A percentile compares a stretch with the other conserved stretches of the same genome.
phyloP scores from a whole-genome alignment of 1,139 yeast species.

The Candida buenavistaensis region DNA sequence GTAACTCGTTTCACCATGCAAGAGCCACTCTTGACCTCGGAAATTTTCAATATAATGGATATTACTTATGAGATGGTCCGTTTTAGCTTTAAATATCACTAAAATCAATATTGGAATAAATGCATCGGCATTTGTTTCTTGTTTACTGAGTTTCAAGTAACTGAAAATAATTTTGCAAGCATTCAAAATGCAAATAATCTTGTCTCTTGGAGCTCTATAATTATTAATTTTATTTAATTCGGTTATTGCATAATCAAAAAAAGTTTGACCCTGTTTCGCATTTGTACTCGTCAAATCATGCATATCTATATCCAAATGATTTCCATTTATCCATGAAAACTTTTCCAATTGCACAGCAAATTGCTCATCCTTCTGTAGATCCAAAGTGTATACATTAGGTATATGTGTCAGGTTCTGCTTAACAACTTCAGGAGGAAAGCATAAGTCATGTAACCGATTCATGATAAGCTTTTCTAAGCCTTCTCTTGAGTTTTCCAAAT shows the following conservation, averaged over 20 bases:
- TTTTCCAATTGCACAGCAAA: slow-evolving; percentile 60
- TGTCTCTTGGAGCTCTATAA: slow-evolving; percentile 92
- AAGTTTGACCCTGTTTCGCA: slow-evolving; percentile 42
- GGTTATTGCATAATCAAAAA: slow-evolving; percentile 66
- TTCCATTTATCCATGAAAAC: slow-evolving; percentile 73
- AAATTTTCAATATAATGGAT: slow-evolving; percentile 82
- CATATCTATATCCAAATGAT: slow-evolving; percentile 76
- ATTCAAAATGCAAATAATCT: slow-evolving; percentile 85
- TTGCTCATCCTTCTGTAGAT: slow-evolving; percentile 59
- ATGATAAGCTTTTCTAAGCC: slow-evolving; percentile 91
- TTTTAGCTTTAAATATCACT: slow-evolving; percentile 69
- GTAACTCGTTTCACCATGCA: slow-evolving; percentile 83
- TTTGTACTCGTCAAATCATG: slow-evolving; percentile 22
- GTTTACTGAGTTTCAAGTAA: slow-evolving; percentile 67
- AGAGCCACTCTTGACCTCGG: slow-evolving; percentile 67
- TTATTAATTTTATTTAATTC: slow-evolving; percentile 77
- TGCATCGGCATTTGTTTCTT: slow-evolving; percentile 84
- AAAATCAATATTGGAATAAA: slow-evolving; percentile 85
- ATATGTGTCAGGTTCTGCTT: slow-evolving; percentile 39
- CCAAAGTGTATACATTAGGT: slow-evolving; percentile 38
- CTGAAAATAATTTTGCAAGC: slow-evolving; percentile 93
- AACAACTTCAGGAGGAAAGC: slow-evolving; percentile 77
- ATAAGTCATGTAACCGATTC: slow-evolving; percentile 77
- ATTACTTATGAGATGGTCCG: slow-evolving; percentile 68
- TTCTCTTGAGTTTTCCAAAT: slow-evolving; percentile 73